Percentiles rank a stretch among this genome's conserved stretches.
phyloP scores from a whole-genome alignment of 305 asterid species.

The Fraxinus floribunda region DNA sequence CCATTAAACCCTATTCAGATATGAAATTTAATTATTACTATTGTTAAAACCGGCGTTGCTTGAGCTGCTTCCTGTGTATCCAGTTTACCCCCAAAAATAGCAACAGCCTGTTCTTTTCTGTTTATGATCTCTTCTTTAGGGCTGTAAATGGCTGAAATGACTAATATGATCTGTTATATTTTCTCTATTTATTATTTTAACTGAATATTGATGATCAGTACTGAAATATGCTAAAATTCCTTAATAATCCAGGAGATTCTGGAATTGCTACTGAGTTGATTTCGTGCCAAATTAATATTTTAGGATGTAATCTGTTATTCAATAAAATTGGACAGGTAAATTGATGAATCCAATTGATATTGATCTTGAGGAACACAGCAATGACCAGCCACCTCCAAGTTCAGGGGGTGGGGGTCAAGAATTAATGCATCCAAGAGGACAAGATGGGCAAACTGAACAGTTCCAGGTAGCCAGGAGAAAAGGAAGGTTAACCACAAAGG shows the following conservation, averaged over 20 bases:
- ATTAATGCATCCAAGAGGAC: slow-evolving; percentile 12
- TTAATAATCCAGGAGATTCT: neutral
- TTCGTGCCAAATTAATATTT: slow-evolving; percentile 1
- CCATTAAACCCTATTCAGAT: neutral
- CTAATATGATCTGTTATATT: neutral
- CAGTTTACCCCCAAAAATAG: neutral
- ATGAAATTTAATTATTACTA: neutral
- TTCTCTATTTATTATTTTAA: neutral
- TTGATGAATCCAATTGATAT: slow-evolving; percentile 55
- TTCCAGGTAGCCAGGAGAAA: slow-evolving; percentile 19
- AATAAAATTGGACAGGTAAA: slow-evolving; percentile 32
- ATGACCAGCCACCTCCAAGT: slow-evolving; percentile 30
- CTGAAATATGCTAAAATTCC: neutral
- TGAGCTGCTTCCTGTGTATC: neutral
- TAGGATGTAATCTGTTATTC: neutral
- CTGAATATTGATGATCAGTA: neutral
- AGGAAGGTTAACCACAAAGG: slow-evolving; percentile 39
- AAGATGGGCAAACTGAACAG: neutral
- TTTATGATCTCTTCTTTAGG: neutral
- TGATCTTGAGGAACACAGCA: slow-evolving; percentile 43
- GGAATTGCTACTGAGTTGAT: neutral
- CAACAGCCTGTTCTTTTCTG: neutral
- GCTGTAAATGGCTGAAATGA: neutral
- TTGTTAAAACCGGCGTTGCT: neutral
- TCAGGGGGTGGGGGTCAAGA: slow-evolving; percentile 38